Evolutionary conservation across 352 stramenopile genomes (phyloP).

Genomic region (Thalassiosira hispida): DNA sequence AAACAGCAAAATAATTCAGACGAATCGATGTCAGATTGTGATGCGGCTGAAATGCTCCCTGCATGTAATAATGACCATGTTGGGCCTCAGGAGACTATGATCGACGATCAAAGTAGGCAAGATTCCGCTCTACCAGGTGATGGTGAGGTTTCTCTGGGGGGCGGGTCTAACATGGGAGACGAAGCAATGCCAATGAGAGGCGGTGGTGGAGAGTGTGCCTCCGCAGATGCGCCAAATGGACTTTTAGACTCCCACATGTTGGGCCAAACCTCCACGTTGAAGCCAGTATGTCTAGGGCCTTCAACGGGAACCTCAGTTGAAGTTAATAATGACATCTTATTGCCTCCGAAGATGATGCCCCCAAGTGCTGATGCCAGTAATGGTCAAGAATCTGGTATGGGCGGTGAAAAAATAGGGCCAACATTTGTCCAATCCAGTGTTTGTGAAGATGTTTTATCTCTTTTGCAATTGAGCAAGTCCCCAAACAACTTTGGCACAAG

Average conservation of each 20-base stretch:
- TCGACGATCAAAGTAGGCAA: slow-evolving; percentile 8
- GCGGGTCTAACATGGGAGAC: slow-evolving; percentile 13
- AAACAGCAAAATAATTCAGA: slow-evolving; percentile 6
- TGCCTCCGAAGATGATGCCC: not conserved
- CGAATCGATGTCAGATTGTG: not conserved
- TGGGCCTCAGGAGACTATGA: not conserved
- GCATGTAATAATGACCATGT: not conserved
- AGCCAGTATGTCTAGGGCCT: not conserved
- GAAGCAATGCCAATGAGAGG: slow-evolving; percentile 51
- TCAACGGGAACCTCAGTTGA: not conserved
- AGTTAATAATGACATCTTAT: slow-evolving; percentile 2
- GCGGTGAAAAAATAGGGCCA: not conserved
- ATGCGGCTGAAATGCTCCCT: not conserved
- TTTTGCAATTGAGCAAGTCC: slow-evolving; percentile 25
- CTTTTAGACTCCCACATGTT: slow-evolving; percentile 2
- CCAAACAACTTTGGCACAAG: slow-evolving; percentile 16
- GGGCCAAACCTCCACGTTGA: not conserved
- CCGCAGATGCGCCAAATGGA: slow-evolving; percentile 6
- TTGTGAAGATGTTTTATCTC: slow-evolving; percentile 37
- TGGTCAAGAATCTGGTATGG: not conserved
- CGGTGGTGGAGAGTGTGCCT: slow-evolving; percentile 33
- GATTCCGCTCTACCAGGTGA: not conserved
- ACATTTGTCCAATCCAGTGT: slow-evolving; percentile 14
- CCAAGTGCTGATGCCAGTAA: not conserved
- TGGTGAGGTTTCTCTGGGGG: not conserved